Base-by-base conservation (phyloP, 1,284 basidiomycete genomes). In the Papiliotrema laurentii region DNA sequence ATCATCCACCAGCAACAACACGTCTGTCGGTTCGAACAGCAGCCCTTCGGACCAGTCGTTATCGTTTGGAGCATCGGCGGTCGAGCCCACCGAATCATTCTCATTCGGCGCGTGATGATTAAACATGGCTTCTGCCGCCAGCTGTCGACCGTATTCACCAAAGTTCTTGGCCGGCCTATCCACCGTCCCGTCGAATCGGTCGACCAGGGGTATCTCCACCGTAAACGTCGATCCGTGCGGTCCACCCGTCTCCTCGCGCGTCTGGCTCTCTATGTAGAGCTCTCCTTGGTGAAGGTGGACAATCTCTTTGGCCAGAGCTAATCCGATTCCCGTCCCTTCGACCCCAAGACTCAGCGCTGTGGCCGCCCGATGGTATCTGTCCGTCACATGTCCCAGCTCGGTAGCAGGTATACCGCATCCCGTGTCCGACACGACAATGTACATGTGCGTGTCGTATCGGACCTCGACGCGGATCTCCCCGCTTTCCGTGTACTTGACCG, bases 271-370 rank as follows among this genome's bases (percentile, higher is more conserved):
- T 27, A 77, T 68, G 0, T 59, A 42, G 26, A 78, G 61, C 5
- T 68, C 63, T 4, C 75, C 75, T 4, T 66, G 68, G 48, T 77
- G 73, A 13, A 75, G 55, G 25, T 70, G 70, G 28, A 78, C 59
- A 21, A 76, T 61, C 49, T 75, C 75, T 19, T 61, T 56, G 2
- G 60, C 61, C 5, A 72, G 50, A 3, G 66, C 64, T 26, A 67
- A 37, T 14, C 61, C 65, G 7, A 67, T 45, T 10, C 65, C 65
- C 1, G 60, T 58, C 2, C 60, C 63, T 43, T 63, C 52, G 7
- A 56, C 55, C 1, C 59, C 61, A 10, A 51, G 37, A 19, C 55
- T 49, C 1, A 67, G 21, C 11, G 59, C 61, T 0, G 59, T 60
- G 9, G 55, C 44, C 14, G 61, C 57, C 16, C 68, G 60, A 42